A percentile compares a stretch with the other conserved stretches of the same genome.
phyloP scores from a whole-genome alignment of 2,329 filamentous ascomycete species.

The Rhinocladiella similis region DNA sequence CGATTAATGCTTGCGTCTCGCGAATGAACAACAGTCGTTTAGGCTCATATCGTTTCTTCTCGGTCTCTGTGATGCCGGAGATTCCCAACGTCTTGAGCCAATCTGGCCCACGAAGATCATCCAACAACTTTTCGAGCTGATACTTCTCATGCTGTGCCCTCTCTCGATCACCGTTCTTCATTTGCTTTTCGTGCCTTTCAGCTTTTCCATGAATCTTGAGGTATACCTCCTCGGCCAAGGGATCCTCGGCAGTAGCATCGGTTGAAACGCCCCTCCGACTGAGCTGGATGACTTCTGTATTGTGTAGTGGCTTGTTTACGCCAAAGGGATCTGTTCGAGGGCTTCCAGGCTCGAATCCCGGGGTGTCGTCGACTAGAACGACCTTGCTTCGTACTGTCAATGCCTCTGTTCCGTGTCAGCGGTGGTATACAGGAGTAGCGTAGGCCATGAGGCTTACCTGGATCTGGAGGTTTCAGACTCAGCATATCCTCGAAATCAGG shows the following conservation, averaged over 20 bases:
- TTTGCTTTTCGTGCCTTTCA: constrained; percentile 66
- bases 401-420: constrained; percentile 58
- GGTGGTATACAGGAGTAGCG: constrained; percentile 10
- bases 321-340: constrained; percentile 31
- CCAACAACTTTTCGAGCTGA: constrained; percentile 67
- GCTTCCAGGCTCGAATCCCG: constrained; percentile 20
- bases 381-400: constrained; percentile 73
- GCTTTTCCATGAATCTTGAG: constrained; percentile 60
- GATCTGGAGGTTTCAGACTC: constrained; percentile 76
- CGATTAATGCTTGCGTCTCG: constrained; percentile 76
- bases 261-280: not conserved
- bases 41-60: constrained; percentile 82
- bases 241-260: constrained; percentile 45
- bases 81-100: constrained; percentile 93
- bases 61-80: constrained; percentile 77
- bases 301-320: constrained; percentile 39
- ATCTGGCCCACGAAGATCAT: constrained; percentile 84
- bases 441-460: constrained; percentile 61
- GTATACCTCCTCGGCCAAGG: constrained; percentile 57
- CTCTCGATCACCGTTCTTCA: constrained; percentile 68
- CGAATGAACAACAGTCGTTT: constrained; percentile 82
- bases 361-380: constrained; percentile 63
- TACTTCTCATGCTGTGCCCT: constrained; percentile 66
- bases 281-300: constrained; percentile 46
- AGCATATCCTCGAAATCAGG: constrained; percentile 93